Evolutionary conservation across 208 protist genomes (phyloP).

Genomic region (Acanthamoeba healyi): DNA sequence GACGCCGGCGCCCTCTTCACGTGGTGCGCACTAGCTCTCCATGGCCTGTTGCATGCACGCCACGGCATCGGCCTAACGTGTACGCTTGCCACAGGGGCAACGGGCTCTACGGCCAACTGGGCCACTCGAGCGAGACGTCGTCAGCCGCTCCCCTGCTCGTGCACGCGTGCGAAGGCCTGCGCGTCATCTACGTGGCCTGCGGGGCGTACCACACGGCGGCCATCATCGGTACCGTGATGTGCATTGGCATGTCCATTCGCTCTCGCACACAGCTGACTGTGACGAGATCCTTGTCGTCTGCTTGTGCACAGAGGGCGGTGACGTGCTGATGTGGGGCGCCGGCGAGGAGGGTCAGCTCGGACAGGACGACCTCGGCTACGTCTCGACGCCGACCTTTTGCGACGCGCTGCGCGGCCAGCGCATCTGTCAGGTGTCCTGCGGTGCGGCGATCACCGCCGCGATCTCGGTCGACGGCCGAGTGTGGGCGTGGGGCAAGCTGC

Average conservation of each 20-base stretch:
- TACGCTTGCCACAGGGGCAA: not conserved
- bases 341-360: not conserved
- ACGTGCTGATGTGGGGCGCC: not conserved
- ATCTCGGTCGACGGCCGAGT: not conserved
- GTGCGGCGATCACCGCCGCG: not conserved
- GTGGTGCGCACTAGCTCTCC: not conserved
- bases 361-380: not conserved
- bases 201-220: not conserved
- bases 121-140: not conserved
- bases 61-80: no score
- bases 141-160: not conserved
- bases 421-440: conserved; percentile 6
- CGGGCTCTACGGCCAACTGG: conserved; percentile 6
- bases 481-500: conserved; percentile 7
- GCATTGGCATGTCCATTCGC: no score
- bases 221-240: not conserved
- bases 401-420: conserved; percentile 3
- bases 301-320: not conserved
- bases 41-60: no score
- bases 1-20: not conserved
- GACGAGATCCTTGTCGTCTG: no score
- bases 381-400: conserved; percentile 4
- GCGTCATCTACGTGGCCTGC: conserved; percentile 33
- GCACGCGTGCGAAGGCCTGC: not conserved
- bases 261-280: no score